phyloP scores from a whole-genome alignment of 2,329 filamentous ascomycete species.

The Diaporthe australafricana region DNA sequence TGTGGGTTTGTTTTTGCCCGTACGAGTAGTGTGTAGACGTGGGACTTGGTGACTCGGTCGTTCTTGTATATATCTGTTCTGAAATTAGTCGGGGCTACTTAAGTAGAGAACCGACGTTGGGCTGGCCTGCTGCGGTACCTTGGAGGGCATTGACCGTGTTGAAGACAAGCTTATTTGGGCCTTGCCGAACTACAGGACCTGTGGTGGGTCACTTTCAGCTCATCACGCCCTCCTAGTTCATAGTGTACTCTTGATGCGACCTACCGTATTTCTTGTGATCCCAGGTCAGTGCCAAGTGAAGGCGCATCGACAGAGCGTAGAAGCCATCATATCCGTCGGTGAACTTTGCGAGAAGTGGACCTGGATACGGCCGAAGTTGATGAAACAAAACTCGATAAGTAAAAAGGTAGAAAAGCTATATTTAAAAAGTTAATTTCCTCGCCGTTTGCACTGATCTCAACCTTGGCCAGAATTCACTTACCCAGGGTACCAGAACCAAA shows the following conservation, averaged over 20 bases:
- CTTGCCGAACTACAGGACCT: neutral
- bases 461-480: no score
- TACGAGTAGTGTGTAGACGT: constrained; percentile 3
- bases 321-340: constrained; percentile 9
- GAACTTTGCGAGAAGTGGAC: constrained; percentile 1
- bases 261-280: constrained; percentile 17
- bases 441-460: no score
- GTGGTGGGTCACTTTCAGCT: neutral
- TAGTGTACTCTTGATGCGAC: neutral
- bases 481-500: no score
- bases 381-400: neutral
- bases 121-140: no score
- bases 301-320: neutral
- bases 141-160: neutral
- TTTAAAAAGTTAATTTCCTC: no score
- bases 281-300: neutral
- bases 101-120: neutral
- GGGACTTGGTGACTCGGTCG: constrained; percentile 12
- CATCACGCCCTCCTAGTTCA: neutral
- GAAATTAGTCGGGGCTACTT: neutral
- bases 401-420: no score
- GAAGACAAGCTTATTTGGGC: constrained; percentile 25
- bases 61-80: constrained; percentile 8
- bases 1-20: neutral
- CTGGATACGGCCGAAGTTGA: neutral